phyloP scores from a whole-genome alignment of 768 basidiomycete genomes.

The Kondoa malvinella region DNA sequence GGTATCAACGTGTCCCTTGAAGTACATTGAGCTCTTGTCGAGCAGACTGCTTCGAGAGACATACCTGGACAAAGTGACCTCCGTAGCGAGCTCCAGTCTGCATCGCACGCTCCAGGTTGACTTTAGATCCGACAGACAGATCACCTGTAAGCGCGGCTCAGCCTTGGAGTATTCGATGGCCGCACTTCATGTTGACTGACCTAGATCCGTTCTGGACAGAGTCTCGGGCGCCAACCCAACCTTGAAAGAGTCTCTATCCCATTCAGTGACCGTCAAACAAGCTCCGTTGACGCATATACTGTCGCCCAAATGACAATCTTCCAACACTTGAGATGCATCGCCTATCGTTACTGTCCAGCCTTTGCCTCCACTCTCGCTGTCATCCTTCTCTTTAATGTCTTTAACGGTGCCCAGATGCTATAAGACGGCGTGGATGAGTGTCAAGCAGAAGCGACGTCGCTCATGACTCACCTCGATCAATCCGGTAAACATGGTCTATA shows the following conservation, averaged over 20 bases:
- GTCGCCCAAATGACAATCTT: conserved; percentile 81
- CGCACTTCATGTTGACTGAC: conserved; percentile 35
- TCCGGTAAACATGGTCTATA: conserved; percentile 29
- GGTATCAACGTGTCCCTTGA: conserved; percentile 79
- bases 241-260: conserved; percentile 57
- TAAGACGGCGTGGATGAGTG: neutral
- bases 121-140: conserved; percentile 53
- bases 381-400: conserved; percentile 37
- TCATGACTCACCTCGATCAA: conserved; percentile 25
- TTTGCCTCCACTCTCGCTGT: conserved; percentile 41
- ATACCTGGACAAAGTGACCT: conserved; percentile 91
- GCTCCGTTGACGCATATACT: conserved; percentile 73
- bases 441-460: neutral
- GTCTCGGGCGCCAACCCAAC: conserved; percentile 96
- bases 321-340: conserved; percentile 53
- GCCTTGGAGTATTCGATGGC: neutral
- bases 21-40: neutral
- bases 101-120: conserved; percentile 93
- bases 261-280: conserved; percentile 81
- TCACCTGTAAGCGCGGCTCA: conserved; percentile 41
- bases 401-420: conserved; percentile 65
- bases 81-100: conserved; percentile 77
- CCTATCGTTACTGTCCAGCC: conserved; percentile 71
- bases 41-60: neutral
- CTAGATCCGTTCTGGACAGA: conserved; percentile 71